phyloP scores from a whole-genome alignment of 2,329 filamentous ascomycete species.

The Trichophyton equinum region DNA sequence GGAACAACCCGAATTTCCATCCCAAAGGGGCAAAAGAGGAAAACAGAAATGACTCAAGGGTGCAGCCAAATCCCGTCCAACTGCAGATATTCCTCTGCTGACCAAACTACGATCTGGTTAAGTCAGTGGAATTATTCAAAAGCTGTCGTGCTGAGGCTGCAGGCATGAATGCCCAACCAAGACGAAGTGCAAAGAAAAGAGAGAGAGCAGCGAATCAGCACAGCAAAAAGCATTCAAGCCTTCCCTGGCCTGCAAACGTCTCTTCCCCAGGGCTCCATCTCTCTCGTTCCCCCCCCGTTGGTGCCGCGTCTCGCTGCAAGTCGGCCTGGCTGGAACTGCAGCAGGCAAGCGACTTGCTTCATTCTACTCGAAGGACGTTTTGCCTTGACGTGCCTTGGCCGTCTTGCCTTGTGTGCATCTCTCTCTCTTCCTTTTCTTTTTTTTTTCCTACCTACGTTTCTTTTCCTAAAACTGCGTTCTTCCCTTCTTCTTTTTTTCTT shows the following conservation, averaged over 20 bases:
- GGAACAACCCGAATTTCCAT: not conserved
- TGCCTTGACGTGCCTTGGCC: not conserved
- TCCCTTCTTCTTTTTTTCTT: not conserved
- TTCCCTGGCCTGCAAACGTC: slow-evolving; percentile 5
- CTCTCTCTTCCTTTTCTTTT: not conserved
- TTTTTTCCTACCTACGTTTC: too few relatives aligned
- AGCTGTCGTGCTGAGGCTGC: slow-evolving; percentile 13
- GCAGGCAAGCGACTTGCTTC: slow-evolving; percentile 2
- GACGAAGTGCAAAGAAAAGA: slow-evolving; percentile 11
- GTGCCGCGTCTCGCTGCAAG: slow-evolving; percentile 20
- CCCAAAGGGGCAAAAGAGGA: not conserved
- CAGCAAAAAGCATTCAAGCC: not conserved
- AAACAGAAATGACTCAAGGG: not conserved
- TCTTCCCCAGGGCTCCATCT: not conserved
- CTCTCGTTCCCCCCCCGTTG: slow-evolving; percentile 16
- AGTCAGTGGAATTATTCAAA: slow-evolving; percentile 1
- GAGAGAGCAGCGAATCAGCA: slow-evolving; percentile 24
- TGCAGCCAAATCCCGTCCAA: not conserved
- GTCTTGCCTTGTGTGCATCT: not conserved
- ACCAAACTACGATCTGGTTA: not conserved
- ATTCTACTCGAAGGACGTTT: not conserved
- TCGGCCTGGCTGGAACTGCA: slow-evolving; percentile 14
- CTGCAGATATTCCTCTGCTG: not conserved
- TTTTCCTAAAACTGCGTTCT: too few relatives aligned
- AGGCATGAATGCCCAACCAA: slow-evolving; percentile 33